Base-by-base conservation (phyloP, 2,329 filamentous ascomycete species). In the Penicillium sp. region DNA sequence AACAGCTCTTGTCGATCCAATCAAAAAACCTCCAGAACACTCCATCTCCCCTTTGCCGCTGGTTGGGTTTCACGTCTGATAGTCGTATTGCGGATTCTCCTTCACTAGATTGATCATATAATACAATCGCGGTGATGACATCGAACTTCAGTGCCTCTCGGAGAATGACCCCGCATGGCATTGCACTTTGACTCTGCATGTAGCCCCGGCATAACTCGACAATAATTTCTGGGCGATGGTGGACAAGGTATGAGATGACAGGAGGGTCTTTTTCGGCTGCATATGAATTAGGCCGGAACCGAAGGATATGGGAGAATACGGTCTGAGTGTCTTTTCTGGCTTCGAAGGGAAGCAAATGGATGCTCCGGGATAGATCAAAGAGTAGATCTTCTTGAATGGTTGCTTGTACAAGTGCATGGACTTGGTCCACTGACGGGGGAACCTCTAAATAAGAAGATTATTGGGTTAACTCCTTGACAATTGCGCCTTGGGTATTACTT, bases 1-100 rank as follows among this genome's bases (percentile, higher is more conserved):
- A 99, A 31, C 89, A 92, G 65, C 92, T 91, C 76, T 91, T 91
- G 77, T 97, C 92, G 67, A 99, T 96, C 91, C 93, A 99, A 59
- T 89, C 86, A 70, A 99, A 97, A 76, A 97, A 97, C 45, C 85
- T 88, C 94, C 94, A 99, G 73, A 99, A 97, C 2, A 97, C 86
- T 3, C 93, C 93, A 43, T 86, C 83, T 13, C 92, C 92, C 45
- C 84, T 88, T 66, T 94, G 89, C 34, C 84, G 85, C 39, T 85
- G 77, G 58, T 90, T 88, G 45, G 88, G 85, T 67, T 94, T 89
- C 60, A 97, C 89, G 22, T 85, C 87, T 50, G 83, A 86, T 38
- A 96, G 80, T 40, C 91, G 89, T 61, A 91, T 86, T n/a, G 85
- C 84, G 64, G 85, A 87, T 53, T 88, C 90, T 31, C 88, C 86